Evolutionary conservation across 2,329 filamentous ascomycete species (phyloP).

Genomic region (Fusarium nodosum): DNA sequence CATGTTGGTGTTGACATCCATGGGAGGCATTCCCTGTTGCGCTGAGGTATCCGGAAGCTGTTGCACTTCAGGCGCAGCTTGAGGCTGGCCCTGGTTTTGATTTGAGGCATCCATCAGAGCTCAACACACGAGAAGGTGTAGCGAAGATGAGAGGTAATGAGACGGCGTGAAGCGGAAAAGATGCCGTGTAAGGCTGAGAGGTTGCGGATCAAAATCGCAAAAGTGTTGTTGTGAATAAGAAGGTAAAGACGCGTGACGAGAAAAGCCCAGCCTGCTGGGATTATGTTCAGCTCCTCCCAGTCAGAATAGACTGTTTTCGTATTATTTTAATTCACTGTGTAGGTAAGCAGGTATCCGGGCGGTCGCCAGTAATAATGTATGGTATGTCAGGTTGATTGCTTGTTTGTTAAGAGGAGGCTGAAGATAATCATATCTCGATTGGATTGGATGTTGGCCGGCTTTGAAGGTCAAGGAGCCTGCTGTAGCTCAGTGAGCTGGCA

Average conservation of each 20-base stretch:
- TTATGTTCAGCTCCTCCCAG: constrained; percentile 17
- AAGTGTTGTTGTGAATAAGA: constrained; percentile 41
- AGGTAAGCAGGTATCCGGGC: not conserved
- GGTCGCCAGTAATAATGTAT: constrained; percentile 2
- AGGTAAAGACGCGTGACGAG: constrained; percentile 36
- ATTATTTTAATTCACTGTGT: constrained; percentile 32
- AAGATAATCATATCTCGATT: constrained; percentile 23
- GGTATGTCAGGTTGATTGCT: constrained; percentile 14
- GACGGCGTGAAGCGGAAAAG: not conserved
- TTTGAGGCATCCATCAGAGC: constrained; percentile 41
- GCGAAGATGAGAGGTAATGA: not conserved
- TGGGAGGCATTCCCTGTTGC: constrained; percentile 13
- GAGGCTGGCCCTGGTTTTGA: constrained; percentile 41
- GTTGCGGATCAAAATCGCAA: constrained; percentile 26
- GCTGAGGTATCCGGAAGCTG: constrained; percentile 35
- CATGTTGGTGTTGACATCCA: constrained; percentile 22
- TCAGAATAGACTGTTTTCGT: constrained; percentile 6
- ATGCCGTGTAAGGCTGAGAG: constrained; percentile 33
- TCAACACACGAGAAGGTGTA: not conserved
- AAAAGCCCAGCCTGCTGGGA: constrained; percentile 45
- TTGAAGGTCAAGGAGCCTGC: constrained; percentile 24
- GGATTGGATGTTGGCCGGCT: constrained; percentile 14
- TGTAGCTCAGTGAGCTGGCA: constrained; percentile 29
- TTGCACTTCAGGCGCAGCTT: constrained; percentile 38
- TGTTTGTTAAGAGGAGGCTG: constrained; percentile 12